Percentiles rank a stretch among this genome's conserved stretches.
Conservation (phyloP, 768 basidiomycete genomes). For the Auricularia heimuer region DNA sequence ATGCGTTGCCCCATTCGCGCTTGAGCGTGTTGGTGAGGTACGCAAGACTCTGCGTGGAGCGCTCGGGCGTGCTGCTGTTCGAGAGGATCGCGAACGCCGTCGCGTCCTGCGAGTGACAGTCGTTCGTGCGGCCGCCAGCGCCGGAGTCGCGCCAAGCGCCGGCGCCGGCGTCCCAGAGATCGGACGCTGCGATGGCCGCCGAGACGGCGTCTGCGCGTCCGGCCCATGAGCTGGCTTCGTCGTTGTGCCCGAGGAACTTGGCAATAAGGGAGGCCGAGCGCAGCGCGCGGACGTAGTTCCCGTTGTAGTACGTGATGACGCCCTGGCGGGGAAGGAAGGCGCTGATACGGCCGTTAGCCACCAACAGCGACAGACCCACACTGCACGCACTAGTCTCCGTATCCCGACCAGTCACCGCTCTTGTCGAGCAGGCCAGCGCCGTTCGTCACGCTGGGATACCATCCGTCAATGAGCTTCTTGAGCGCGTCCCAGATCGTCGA, state of each 20-base stretch:
- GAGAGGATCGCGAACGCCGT: background rate
- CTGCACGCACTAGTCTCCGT: background rate
- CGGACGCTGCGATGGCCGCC: background rate
- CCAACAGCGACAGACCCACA: background rate
- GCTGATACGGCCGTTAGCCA: background rate
- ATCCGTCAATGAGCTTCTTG: background rate
- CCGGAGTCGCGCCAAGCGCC: background rate
- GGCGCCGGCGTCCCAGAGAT: background rate
- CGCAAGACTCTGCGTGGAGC: background rate
- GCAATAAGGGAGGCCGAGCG: background rate
- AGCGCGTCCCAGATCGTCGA: background rate
- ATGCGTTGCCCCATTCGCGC: background rate
- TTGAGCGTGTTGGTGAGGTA: background rate
- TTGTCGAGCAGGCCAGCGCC: background rate
- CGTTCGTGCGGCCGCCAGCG: background rate
- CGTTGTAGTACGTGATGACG: background rate
- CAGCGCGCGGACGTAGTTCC: background rate
- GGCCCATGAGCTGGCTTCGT: background rate
- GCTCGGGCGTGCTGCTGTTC: background rate
- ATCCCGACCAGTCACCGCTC: background rate
- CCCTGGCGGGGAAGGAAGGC: slow-evolving; percentile 1
- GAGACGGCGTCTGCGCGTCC: background rate
- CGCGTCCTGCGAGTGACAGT: slow-evolving; percentile 1
- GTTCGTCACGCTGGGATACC: background rate
- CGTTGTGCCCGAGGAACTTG: background rate